Evolutionary conservation across 768 basidiomycete genomes (phyloP).

Genomic region (Russula compacta): DNA sequence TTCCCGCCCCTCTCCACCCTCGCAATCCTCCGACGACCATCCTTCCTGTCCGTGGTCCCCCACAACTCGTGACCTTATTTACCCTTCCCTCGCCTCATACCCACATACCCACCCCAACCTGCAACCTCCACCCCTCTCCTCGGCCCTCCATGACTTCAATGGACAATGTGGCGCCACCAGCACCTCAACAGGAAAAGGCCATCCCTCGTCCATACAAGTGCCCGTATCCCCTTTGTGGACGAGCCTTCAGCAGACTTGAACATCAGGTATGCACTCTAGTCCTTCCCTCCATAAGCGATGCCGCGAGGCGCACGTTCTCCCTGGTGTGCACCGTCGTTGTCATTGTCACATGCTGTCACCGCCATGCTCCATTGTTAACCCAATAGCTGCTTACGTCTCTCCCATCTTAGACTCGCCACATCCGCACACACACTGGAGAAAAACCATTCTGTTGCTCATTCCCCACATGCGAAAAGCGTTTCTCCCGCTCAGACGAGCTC

Average conservation of each 20-base stretch:
- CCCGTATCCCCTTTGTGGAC: conserved; percentile 80
- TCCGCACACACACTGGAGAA: conserved; percentile 97
- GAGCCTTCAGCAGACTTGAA: conserved; percentile 94
- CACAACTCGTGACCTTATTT: conserved; percentile 5
- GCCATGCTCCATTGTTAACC: not conserved
- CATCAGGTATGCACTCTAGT: conserved; percentile 62
- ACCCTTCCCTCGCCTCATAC: not conserved
- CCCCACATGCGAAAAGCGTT: conserved; percentile 95
- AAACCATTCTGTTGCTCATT: conserved; percentile 92
- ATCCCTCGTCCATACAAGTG: conserved; percentile 87
- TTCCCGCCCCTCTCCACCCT: not conserved
- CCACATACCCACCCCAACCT: not conserved
- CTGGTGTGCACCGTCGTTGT: not conserved
- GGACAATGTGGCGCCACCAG: not conserved
- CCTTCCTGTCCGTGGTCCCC: not conserved
- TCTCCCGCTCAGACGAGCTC: conserved; percentile 96
- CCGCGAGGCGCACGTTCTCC: not conserved
- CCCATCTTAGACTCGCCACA: conserved; percentile 76
- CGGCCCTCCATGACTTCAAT: not conserved
- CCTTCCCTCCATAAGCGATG: conserved; percentile 5
- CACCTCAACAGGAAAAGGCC: conserved; percentile 5
- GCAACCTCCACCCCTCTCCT: not conserved
- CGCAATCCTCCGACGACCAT: conserved; percentile 4
- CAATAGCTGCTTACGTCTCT: conserved; percentile 2
- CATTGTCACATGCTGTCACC: not conserved